Base-by-base conservation (phyloP, 371 early-diverging fungal species). In the Smittium culicis region DNA sequence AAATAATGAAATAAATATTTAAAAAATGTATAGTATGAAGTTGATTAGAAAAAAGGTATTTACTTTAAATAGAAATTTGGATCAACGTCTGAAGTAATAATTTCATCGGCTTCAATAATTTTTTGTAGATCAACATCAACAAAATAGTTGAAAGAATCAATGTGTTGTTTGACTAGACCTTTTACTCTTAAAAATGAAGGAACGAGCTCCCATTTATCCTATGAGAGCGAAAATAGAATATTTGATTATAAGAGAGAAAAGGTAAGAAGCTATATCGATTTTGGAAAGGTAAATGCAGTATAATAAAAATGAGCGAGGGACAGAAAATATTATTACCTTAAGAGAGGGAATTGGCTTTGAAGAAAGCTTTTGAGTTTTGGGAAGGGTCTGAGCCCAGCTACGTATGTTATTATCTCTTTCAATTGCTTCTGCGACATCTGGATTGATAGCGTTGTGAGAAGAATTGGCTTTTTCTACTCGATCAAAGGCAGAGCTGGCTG, bases 141-240 rank as follows among this genome's bases (percentile, higher is more conserved):
- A 80, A 99, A 99, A 77, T 98, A 96, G 82, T 99, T 96, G 83
- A 95, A 99, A 0, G 99, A 99, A 76, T 99, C 99, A 68, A 99
- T 87, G 75, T 99, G 99, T 79, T 99, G 99, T 77, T 99, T 94
- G 67, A 99, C 92, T 35, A 99, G 88, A 70, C 99, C 99, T 74
- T 97, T 99, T 57, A 96, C 92, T 75, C 92, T 90, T 35, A 99
- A 80, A 77, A 96, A 99, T 0, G 94, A 92, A 11, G 98, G 96
- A 35, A 99, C 80, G n/a, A 99, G 82, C 70, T 93, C 85, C 96
- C 97, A 96, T 78, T 98, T 98, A 76, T 98, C 97, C 89, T 94
- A 71, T 24, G 70, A 35, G 5, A 57, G 25, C 3, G 27, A n/a
- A 57, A 20, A 57, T n/a, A 57, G 11, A 57, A n/a, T 57, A 57